phyloP scores from a whole-genome alignment of 495 filamentous ascomycete species.

The Bryoglossum gracile region DNA sequence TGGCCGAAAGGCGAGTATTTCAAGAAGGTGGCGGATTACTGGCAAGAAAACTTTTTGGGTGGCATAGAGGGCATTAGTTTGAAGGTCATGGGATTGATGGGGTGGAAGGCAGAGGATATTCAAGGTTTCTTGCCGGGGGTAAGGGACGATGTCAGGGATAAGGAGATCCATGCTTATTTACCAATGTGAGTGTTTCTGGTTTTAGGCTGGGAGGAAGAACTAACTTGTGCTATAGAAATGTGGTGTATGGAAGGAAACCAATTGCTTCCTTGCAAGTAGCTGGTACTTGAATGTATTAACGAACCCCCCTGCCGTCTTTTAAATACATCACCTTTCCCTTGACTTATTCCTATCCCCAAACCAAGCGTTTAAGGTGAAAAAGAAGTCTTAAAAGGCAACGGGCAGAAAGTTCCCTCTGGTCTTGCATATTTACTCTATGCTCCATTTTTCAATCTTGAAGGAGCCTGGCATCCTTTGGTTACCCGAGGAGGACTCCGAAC shows the following conservation, averaged over 20 bases:
- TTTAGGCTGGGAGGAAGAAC: background rate
- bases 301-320: too few relatives aligned
- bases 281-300: too few relatives aligned
- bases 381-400: too few relatives aligned
- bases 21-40: slow-evolving; percentile 21
- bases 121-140: slow-evolving; percentile 40
- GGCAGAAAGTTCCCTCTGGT: too few relatives aligned
- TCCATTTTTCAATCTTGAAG: too few relatives aligned
- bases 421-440: too few relatives aligned
- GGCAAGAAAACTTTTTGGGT: slow-evolving; percentile 31
- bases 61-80: slow-evolving; percentile 9
- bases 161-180: slow-evolving; percentile 35
- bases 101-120: slow-evolving; percentile 38
- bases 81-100: slow-evolving; percentile 28
- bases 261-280: too few relatives aligned
- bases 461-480: too few relatives aligned
- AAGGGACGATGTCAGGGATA: slow-evolving; percentile 39
- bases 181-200: slow-evolving; percentile 11
- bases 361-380: too few relatives aligned
- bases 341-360: too few relatives aligned
- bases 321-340: too few relatives aligned
- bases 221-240: slow-evolving; percentile 1
- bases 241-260: slow-evolving; percentile 14
- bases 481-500: too few relatives aligned
- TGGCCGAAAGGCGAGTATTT: slow-evolving; percentile 19